Conservation (phyloP, 768 basidiomycete species). For the Cantharellus cinnabarinus region DNA sequence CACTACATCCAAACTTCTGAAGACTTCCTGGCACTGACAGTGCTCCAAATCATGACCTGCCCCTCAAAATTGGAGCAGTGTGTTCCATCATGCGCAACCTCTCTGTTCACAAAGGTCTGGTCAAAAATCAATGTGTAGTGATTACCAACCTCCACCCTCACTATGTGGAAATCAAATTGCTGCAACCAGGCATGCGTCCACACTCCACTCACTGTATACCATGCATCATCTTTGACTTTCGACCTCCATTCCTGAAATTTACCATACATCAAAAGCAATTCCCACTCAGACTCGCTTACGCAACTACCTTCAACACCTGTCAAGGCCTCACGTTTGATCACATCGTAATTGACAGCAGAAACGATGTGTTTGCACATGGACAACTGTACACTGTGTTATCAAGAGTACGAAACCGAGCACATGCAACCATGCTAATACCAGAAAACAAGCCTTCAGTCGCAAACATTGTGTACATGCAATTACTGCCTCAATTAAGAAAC, state of each 20-base stretch:
- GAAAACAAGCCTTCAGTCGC: too few species aligned
- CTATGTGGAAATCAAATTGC: conserved; percentile 11
- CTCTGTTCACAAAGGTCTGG: conserved; percentile 19
- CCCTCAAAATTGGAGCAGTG: conserved; percentile 17
- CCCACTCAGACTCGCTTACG: conserved; percentile 1
- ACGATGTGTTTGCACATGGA: too few species aligned
- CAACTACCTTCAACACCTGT: conserved; percentile 7
- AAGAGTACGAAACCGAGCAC: too few species aligned
- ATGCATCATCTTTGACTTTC: not conserved
- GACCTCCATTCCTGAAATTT: not conserved
- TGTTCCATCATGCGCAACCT: conserved; percentile 22
- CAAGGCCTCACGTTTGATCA: conserved; percentile 9
- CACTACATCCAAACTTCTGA: not conserved
- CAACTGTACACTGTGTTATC: too few species aligned
- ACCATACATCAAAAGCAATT: conserved; percentile 4
- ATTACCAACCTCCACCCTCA: conserved; percentile 14
- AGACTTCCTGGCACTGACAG: conserved; percentile 12
- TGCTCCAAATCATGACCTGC: conserved; percentile 14
- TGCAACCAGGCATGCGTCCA: conserved; percentile 1
- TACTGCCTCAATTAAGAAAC: too few species aligned
- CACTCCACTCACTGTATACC: not conserved
- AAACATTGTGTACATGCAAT: too few species aligned
- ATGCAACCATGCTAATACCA: too few species aligned
- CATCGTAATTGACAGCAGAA: conserved; percentile 21
- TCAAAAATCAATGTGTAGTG: conserved; percentile 23